A percentile compares a stretch with the other conserved stretches of the same genome.
Evolutionary conservation across 1,139 yeast species (phyloP).

Genomic region (Debaryomycetaceae sp.): DNA sequence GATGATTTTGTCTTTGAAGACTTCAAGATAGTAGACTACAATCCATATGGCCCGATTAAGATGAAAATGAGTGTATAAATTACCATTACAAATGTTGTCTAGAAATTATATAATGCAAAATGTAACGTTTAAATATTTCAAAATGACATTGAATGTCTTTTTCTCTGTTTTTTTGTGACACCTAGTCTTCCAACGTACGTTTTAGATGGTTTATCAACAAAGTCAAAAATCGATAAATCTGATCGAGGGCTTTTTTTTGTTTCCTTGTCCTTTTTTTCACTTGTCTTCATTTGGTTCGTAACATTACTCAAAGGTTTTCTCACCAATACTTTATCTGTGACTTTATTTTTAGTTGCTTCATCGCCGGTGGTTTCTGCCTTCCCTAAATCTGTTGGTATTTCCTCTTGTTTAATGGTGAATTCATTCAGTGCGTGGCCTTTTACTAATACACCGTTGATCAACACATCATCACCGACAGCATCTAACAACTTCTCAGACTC

Average conservation of each 20-base stretch:
- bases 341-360: conserved; percentile 1
- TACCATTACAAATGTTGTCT: neutral
- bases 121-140: conserved; percentile 1
- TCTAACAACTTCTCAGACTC: conserved; percentile 58
- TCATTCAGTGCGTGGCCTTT: conserved; percentile 7
- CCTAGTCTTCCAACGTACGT: conserved; percentile 4
- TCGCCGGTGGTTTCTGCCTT: conserved; percentile 3
- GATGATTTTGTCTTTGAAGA: conserved; percentile 90
- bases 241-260: neutral
- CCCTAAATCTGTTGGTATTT: no score
- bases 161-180: conserved; percentile 1
- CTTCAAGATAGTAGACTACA: conserved; percentile 72
- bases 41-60: conserved; percentile 79
- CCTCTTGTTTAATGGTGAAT: conserved; percentile 5
- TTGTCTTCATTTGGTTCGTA: conserved; percentile 9
- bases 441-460: conserved; percentile 45
- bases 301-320: conserved; percentile 20
- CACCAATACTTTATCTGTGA: no score
- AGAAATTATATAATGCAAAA: neutral
- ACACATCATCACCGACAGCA: conserved; percentile 40
- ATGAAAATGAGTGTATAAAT: conserved; percentile 72
- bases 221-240: conserved; percentile 28
- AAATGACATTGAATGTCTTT: conserved; percentile 6
- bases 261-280: neutral
- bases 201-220: conserved; percentile 15